Evolutionary conservation across 2,329 filamentous ascomycete species (phyloP), one percentile per base, ranked within the genome.

Genomic region (Capronia americana): DNA sequence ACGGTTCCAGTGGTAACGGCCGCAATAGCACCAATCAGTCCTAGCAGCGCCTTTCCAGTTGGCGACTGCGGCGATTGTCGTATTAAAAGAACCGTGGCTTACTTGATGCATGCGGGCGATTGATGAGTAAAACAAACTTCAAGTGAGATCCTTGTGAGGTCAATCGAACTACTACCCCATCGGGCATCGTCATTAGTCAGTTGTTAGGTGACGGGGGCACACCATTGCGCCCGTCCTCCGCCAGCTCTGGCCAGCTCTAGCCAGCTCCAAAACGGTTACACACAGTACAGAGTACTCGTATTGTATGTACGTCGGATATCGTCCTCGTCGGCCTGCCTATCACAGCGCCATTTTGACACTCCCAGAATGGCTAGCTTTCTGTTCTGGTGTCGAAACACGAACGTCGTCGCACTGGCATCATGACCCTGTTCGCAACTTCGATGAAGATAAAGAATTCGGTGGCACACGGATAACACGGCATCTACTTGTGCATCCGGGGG

Each of bases 131-230:
- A 61, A 50, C 50, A 41, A 53, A 54, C n/a, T n/a, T n/a, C n/a
- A n/a, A n/a, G n/a, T 54, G n/a, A 54, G 30, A 53, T 38, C 14
- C 46, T 8, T 4, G 14, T 46, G 11, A 17, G 14, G 34, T 44
- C 23, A 7, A 24, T 61, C 30, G 61, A 64, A 60, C 55, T 64
- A 56, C 63, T 64, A 61, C 63, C 57, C 8, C 50, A 60, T 64
- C 41, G 32, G 57, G 48, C 14, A 34, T 20, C 6, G 17, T 14
- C 14, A 64, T 64, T 64, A 59, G 61, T 64, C 54, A 64, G 58
- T 54, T 54, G 46, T 24, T 24, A 53, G 46, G 48, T 38, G 41
- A 30, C 20, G 12, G 24, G 54, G 30, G 30, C 28, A 24, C 24
- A 28, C 8, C n/a, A 10, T 3, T 51, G 48, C 14, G 48, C 20